Evolutionary conservation across 352 stramenopile genomes (phyloP).

Genomic region (Aphanomyces astaci): DNA sequence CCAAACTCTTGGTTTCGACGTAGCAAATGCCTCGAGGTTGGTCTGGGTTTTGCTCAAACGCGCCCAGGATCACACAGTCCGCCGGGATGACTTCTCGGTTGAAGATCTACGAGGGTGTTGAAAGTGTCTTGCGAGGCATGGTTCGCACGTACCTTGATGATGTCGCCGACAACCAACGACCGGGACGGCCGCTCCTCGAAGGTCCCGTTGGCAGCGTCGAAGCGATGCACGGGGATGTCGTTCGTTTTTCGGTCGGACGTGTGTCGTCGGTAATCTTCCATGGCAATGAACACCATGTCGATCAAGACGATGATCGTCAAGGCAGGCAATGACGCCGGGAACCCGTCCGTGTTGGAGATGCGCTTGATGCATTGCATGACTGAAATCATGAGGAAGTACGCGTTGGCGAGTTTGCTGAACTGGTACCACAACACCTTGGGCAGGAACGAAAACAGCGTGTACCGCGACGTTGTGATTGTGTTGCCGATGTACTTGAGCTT

Average conservation of each 20-base stretch:
- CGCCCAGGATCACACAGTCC: constrained; percentile 81
- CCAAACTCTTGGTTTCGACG: constrained; percentile 89
- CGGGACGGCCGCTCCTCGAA: constrained; percentile 75
- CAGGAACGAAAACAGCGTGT: constrained; percentile 87
- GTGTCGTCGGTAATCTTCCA: constrained; percentile 89
- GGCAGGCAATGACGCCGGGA: constrained; percentile 82
- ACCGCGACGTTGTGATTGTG: constrained; percentile 84
- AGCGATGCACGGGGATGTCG: constrained; percentile 54
- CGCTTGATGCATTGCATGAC: constrained; percentile 86
- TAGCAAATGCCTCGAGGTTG: constrained; percentile 81
- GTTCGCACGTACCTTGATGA: constrained; percentile 73
- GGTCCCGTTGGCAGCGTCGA: constrained; percentile 25
- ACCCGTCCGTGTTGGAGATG: constrained; percentile 89
- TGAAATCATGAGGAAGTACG: constrained; percentile 91
- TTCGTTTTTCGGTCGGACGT: constrained; percentile 83
- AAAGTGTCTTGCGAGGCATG: neutral
- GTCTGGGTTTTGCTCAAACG: constrained; percentile 57
- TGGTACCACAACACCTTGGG: constrained; percentile 88
- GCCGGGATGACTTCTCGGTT: constrained; percentile 83
- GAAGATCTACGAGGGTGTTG: neutral
- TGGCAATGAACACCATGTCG: constrained; percentile 85
- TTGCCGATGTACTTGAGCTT: constrained; percentile 61
- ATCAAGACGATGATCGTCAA: constrained; percentile 91
- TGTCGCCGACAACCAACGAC: constrained; percentile 73
- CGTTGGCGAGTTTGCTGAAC: constrained; percentile 88